Conservation (phyloP, 164 flowering plant genomes). For the Nymphaea colorata region DNA sequence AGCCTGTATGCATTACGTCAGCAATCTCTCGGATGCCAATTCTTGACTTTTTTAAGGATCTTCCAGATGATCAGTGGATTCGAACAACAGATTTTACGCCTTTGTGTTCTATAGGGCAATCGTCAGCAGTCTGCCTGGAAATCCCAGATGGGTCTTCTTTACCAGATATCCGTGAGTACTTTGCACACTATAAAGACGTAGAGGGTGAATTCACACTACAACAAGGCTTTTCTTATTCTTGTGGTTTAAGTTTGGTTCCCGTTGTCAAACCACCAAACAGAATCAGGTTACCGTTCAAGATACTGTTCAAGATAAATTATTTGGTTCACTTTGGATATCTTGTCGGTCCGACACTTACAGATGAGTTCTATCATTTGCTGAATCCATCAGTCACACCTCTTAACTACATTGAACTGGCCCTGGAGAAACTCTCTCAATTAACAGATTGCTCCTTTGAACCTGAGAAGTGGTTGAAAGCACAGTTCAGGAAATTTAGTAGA, state of each 20-base stretch:
- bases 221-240: constrained; percentile 29
- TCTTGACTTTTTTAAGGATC: constrained; percentile 30
- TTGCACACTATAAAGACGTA: constrained; percentile 33
- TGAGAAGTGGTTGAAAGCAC: constrained; percentile 46
- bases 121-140: constrained; percentile 69
- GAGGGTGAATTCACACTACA: constrained; percentile 24
- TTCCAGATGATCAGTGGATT: constrained; percentile 52
- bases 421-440: constrained; percentile 45
- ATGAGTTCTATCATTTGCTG: constrained; percentile 34
- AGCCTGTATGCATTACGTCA: constrained; percentile 10
- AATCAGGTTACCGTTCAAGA: constrained; percentile 36
- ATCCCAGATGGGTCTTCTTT: constrained; percentile 28
- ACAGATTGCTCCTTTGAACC: constrained; percentile 82
- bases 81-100: constrained; percentile 67
- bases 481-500: constrained; percentile 24
- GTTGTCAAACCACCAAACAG: constrained; percentile 34
- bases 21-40: constrained; percentile 10
- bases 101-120: constrained; percentile 54
- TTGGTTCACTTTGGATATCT: constrained; percentile 75
- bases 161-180: constrained; percentile 38
- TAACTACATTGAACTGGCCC: constrained; percentile 40
- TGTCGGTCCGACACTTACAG: constrained; percentile 50
- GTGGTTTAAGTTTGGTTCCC: constrained; percentile 48
- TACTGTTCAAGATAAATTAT: constrained; percentile 50
- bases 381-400: constrained; percentile 30